Evolutionary conservation across 2,329 filamentous ascomycete genomes (phyloP), one percentile per base, ranked within the genome.

Genomic region (Calonectria fujianensis): DNA sequence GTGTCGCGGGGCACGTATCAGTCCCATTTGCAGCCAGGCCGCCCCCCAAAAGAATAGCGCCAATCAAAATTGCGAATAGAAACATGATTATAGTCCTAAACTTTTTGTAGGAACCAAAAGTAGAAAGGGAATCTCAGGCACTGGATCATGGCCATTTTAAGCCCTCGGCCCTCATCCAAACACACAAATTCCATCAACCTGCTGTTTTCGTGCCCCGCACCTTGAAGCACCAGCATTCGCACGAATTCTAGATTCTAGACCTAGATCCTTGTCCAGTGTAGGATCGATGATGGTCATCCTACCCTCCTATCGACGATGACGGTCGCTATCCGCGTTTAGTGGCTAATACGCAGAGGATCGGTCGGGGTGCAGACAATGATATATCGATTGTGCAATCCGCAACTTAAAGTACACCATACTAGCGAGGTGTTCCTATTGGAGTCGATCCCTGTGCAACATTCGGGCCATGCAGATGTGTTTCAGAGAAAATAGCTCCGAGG

Each of bases 301-400:
- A 16, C 57, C 57, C 39, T 39, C 35, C 32, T 3, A 24, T 37
- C 39, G 9, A 11, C 35, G 57, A 63, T 41, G 57, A 10, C 37
- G 37, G 37, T 63, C 57, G 57, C 57, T 41, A 41, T 63, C 57
- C 57, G 57, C 57, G 57, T 63, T 63, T 63, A 63, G 20, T 37
- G 57, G 31, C n/a, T 39, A 14, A 27, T 27, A 41, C 37, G 57
- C 37, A 8, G 35, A 39, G 57, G 27, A 27, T 11, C 27, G 16
- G 13, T 63, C 24, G 24, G 35, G 24, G 16, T 7, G 18, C 29
- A 14, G 27, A 18, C 57, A 41, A 39, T 37, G 37, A 29, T 63
- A 3, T 9, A 41, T 41, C 5, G 31, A 63, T 41, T 63, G 57
- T 63, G 57, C 57, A 41, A 63, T 63, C 27, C 20, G 35, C 57